Evolutionary conservation across 2,329 filamentous ascomycete species (phyloP).

Genomic region (Microcera coccophila): DNA sequence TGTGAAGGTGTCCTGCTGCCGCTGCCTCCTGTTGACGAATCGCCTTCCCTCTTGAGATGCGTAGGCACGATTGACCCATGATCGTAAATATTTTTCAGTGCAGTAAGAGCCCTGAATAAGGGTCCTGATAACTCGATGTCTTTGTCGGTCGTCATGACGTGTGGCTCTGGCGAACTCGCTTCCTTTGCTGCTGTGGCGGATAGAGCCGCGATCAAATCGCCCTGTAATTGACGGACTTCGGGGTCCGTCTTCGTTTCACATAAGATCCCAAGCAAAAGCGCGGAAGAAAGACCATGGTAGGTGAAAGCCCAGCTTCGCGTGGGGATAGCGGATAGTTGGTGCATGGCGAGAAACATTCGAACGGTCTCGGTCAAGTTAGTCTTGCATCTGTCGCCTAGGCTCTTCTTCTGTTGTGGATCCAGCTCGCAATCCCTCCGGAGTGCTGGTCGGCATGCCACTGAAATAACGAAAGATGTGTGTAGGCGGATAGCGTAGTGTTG

Average conservation of each 20-base stretch:
- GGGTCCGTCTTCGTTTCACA: constrained; percentile 61
- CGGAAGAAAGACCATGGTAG: constrained; percentile 63
- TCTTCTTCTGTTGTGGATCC: constrained; percentile 48
- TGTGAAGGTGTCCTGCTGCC: constrained; percentile 42
- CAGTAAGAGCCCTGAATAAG: constrained; percentile 56
- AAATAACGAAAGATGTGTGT: constrained; percentile 62
- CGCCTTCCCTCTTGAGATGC: constrained; percentile 47
- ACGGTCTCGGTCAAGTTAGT: constrained; percentile 61
- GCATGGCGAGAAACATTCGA: constrained; percentile 66
- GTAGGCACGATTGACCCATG: constrained; percentile 56
- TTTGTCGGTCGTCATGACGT: constrained; percentile 53
- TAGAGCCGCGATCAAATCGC: constrained; percentile 59
- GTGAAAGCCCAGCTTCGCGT: constrained; percentile 66
- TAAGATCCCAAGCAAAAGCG: constrained; percentile 59
- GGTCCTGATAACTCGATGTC: constrained; percentile 61
- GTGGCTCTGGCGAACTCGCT: constrained; percentile 48
- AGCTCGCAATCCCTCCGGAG: constrained; percentile 54
- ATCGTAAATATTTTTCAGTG: constrained; percentile 63
- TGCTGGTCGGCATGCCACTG: constrained; percentile 60
- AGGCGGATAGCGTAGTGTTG: constrained; percentile 63
- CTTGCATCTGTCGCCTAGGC: constrained; percentile 57
- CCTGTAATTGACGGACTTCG: constrained; percentile 60
- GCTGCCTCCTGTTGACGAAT: constrained; percentile 43
- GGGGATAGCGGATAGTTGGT: constrained; percentile 62
- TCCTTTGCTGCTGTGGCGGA: constrained; percentile 63